These are phyloP conservation scores for Trichoderma pleuroti DNA, from an alignment of 2,329 filamentous ascomycete species.

Conservation along the genomic window DNA sequence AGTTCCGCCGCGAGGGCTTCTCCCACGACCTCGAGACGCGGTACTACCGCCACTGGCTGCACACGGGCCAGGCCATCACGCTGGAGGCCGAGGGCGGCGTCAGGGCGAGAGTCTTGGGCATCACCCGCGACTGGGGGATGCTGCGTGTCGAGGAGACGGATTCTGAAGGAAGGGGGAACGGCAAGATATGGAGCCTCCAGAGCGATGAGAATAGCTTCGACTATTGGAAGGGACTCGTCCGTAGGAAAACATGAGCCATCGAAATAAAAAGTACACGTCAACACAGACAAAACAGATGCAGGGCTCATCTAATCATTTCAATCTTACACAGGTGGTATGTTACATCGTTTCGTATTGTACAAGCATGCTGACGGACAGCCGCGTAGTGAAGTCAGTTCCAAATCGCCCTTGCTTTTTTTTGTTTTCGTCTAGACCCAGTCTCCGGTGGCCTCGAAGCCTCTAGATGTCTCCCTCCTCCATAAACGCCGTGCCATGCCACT, in stretches of 20 bases:
- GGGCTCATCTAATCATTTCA: conserved; percentile 14
- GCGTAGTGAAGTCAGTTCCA: conserved; percentile 11
- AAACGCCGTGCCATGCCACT: conserved; percentile 53
- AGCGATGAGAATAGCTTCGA: conserved; percentile 99
- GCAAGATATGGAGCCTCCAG: conserved; percentile 77
- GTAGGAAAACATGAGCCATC: conserved; percentile 61
- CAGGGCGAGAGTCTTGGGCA: conserved; percentile 75
- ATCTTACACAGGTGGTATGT: conserved; percentile 10
- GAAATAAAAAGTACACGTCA: no score
- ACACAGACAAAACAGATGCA: background rate
- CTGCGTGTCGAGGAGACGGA: conserved; percentile 80
- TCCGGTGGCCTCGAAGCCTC: conserved; percentile 30
- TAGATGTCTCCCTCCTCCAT: conserved; percentile 29
- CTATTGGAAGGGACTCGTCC: conserved; percentile 86
- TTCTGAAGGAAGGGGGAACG: conserved; percentile 67
- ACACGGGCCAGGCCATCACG: conserved; percentile 67
- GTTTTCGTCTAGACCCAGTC: conserved; percentile 25
- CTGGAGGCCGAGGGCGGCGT: conserved; percentile 77
- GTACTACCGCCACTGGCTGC: conserved; percentile 85
- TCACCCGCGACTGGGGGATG: conserved; percentile 88
- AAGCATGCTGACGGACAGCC: conserved; percentile 15
- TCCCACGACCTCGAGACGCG: conserved; percentile 65
- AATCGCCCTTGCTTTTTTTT: conserved; percentile 11
- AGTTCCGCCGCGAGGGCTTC: conserved; percentile 75
- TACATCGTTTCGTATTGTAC: conserved; percentile 20